Base-by-base conservation (phyloP, 371 early-diverging fungal genomes). In the Mortierella sp. region DNA sequence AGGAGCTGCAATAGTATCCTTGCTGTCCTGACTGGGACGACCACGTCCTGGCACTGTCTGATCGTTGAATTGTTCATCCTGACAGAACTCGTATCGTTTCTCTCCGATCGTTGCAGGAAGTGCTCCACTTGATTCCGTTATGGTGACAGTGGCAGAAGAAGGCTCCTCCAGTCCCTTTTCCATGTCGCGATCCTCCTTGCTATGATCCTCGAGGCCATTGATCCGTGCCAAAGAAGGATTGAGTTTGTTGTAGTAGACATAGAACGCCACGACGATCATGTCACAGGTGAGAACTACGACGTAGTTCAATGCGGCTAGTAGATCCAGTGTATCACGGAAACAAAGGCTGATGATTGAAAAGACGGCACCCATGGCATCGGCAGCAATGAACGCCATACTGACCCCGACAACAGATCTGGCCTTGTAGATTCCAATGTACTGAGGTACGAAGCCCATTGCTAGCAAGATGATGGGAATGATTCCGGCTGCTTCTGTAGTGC, bases 361-460 rank as follows among this genome's bases (percentile, higher is more conserved):
- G 19, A 82, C 44, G 13, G 81, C 66, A 13, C 86, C 86, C 5
- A 67, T 52, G 24, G 79, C 82, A 44, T 85, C 86, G 54, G 84
- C 79, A 0, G 72, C 67, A n/a, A 87, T 59, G 43, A 87, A 85
- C 14, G 78, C 41, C 55, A 84, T 76, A 7, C 80, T 82, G 24
- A 85, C 59, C 9, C 84, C 85, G 17, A 77, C 64, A 5, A 82
- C 83, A 28, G 59, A 62, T 8, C 39, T 59, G 54, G 69, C 71
- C 73, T 79, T 54, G 57, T 71, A 80, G n/a, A 87, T 84, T 25
- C 83, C 80, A 39, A 57, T 63, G 29, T 80, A 86, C 52, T 87
- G 86, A 1, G 85, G 85, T 17, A 81, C n/a, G 57, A 85, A 85
- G 24, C 87, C 87, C 12, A 80, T 27, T 12, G 69, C 34, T 4